Conservation (phyloP, 1,284 basidiomycete genomes). For the Afroboletus lepidellus region DNA sequence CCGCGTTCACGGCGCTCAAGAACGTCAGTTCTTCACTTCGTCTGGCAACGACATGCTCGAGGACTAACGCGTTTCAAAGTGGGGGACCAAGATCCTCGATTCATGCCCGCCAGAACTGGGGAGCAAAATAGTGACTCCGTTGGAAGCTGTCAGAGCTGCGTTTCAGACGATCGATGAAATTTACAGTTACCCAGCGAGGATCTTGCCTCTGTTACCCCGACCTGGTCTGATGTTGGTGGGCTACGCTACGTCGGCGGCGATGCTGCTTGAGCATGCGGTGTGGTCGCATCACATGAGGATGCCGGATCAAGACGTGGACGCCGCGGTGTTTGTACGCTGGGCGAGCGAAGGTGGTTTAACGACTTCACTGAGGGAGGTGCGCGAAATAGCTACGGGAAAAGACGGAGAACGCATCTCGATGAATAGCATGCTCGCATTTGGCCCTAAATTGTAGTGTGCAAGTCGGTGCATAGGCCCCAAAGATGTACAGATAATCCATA, state of each 20-base stretch:
- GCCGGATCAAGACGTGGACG: slow-evolving; percentile 40
- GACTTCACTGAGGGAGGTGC: slow-evolving; percentile 42
- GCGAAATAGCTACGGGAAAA: slow-evolving; percentile 29
- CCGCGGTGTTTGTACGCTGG: slow-evolving; percentile 59
- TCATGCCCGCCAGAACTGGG: slow-evolving; percentile 39
- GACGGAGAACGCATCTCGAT: slow-evolving; percentile 31
- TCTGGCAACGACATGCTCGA: background rate
- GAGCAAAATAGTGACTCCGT: slow-evolving; percentile 24
- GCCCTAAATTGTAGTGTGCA: slow-evolving; percentile 2
- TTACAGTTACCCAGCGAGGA: slow-evolving; percentile 17
- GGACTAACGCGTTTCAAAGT: slow-evolving; percentile 39
- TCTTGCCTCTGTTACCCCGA: slow-evolving; percentile 49
- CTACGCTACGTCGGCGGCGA: slow-evolving; percentile 47
- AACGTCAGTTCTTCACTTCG: slow-evolving; percentile 28
- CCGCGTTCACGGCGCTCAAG: slow-evolving; percentile 38
- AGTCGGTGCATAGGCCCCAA: background rate
- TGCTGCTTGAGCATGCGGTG: slow-evolving; percentile 63
- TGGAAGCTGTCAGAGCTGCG: slow-evolving; percentile 37
- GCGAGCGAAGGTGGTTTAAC: slow-evolving; percentile 50
- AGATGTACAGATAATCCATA: background rate
- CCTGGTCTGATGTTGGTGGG: slow-evolving; percentile 58
- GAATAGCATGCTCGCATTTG: slow-evolving; percentile 33
- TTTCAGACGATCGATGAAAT: slow-evolving; percentile 29
- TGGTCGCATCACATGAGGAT: slow-evolving; percentile 48
- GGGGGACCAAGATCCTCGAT: slow-evolving; percentile 47